Conservation (phyloP, 169 alveolate genomes). For the Prorocentrum cordatum region DNA sequence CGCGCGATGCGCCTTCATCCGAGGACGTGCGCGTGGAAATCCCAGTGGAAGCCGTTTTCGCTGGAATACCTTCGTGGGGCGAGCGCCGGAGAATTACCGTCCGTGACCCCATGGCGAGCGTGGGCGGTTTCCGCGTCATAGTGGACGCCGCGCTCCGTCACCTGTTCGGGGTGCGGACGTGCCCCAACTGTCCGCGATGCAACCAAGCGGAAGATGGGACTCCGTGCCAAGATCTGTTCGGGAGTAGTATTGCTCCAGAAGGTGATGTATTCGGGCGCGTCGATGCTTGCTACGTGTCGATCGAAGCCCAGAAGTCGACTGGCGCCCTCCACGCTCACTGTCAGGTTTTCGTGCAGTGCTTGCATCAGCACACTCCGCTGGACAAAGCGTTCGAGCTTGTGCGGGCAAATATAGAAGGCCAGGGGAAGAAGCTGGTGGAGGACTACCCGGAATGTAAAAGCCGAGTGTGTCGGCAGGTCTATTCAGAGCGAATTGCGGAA, state of each 20-base stretch:
- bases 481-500: too few relatives aligned
- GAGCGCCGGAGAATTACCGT: background rate
- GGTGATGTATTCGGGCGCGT: background rate
- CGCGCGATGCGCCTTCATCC: too few relatives aligned
- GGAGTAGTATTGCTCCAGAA: background rate
- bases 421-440: too few relatives aligned
- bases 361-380: background rate
- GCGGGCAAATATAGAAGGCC: too few relatives aligned
- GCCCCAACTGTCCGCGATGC: background rate
- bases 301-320: background rate
- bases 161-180: background rate
- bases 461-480: too few relatives aligned
- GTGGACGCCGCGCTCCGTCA: background rate
- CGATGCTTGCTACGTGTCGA: background rate
- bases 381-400: background rate
- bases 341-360: background rate
- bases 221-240: background rate
- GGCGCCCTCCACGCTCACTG: background rate
- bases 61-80: too few relatives aligned
- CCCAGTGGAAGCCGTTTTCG: too few relatives aligned
- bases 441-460: too few relatives aligned
- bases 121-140: background rate
- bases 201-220: background rate
- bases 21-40: too few relatives aligned
- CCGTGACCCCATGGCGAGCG: background rate